phyloP scores from a whole-genome alignment of 176 grass and related monocot genomes.

The Lolium multiflorum region DNA sequence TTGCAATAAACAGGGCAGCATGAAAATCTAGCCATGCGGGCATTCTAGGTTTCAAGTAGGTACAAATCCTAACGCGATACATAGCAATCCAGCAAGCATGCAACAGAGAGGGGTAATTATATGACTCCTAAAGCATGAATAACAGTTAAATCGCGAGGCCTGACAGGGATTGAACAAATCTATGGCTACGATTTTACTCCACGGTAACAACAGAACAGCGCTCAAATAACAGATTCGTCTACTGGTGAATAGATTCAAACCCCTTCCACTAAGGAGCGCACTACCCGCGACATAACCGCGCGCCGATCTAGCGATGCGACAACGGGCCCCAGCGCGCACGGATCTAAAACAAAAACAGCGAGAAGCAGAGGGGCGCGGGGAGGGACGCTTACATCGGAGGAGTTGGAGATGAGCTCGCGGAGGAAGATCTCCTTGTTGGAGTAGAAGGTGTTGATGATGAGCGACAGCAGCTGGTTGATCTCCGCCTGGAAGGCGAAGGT shows the following conservation, averaged over 20 bases:
- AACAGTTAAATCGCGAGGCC: neutral
- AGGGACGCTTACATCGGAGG: constrained; percentile 72
- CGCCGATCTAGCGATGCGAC: neutral
- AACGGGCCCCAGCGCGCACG: neutral
- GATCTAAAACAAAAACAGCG: neutral
- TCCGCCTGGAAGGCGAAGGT: constrained; percentile 98
- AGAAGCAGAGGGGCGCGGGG: neutral
- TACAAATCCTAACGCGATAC: neutral
- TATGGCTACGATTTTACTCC: neutral
- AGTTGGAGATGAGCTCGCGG: constrained; percentile 89
- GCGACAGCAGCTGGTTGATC: constrained; percentile 92
- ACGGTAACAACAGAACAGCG: no score
- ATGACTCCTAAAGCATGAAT: no score
- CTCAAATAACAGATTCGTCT: neutral
- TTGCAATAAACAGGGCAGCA: no score
- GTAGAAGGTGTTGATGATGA: constrained; percentile 99
- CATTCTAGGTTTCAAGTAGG: no score
- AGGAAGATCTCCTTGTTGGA: constrained; percentile 99
- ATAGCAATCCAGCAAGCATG: no score
- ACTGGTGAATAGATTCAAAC: neutral
- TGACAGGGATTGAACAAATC: neutral
- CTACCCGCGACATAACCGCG: neutral
- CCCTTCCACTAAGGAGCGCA: neutral
- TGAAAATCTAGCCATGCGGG: neutral
- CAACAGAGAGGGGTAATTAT: no score